A percentile compares a stretch with the other conserved stretches of the same genome.
Evolutionary conservation across 352 stramenopile genomes (phyloP).

Genomic region (Pythium volutum): DNA sequence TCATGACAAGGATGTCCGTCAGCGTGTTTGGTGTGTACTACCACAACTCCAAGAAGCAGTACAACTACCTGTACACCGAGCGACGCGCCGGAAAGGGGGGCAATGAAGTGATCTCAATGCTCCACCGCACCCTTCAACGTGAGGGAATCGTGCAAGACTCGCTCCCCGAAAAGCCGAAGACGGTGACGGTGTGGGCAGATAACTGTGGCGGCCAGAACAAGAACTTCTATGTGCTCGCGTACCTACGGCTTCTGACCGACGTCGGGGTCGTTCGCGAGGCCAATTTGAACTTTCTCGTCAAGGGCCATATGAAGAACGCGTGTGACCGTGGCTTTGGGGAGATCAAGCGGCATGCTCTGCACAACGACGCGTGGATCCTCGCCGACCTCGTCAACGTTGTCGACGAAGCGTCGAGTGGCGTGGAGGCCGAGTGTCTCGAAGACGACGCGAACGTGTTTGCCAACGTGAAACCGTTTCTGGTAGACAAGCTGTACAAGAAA

Average conservation of each 20-base stretch:
- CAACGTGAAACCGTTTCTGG: too few species aligned
- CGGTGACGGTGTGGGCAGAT: conserved; percentile 10
- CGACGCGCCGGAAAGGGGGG: conserved; percentile 1
- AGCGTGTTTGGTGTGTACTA: conserved; percentile 10
- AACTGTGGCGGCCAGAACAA: conserved; percentile 24
- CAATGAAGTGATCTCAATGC: conserved; percentile 13
- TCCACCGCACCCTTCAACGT: not conserved
- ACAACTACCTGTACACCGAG: conserved; percentile 11
- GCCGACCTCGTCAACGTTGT: too few species aligned
- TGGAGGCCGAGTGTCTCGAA: too few species aligned
- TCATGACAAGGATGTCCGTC: conserved; percentile 8
- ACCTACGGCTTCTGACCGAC: conserved; percentile 5
- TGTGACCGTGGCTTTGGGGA: conserved; percentile 16
- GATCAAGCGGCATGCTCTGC: too few species aligned
- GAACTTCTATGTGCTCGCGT: conserved; percentile 16
- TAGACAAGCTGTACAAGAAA: too few species aligned
- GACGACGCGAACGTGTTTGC: too few species aligned
- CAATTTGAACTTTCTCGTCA: conserved; percentile 14
- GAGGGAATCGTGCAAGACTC: too few species aligned
- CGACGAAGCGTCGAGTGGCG: too few species aligned
- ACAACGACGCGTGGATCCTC: too few species aligned
- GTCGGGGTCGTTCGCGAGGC: not conserved
- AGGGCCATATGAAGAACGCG: conserved; percentile 16
- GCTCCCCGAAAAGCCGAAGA: not conserved
- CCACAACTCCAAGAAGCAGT: not conserved